Base-by-base conservation (phyloP, 2,329 filamentous ascomycete species). In the Triangularia verruculosa region DNA sequence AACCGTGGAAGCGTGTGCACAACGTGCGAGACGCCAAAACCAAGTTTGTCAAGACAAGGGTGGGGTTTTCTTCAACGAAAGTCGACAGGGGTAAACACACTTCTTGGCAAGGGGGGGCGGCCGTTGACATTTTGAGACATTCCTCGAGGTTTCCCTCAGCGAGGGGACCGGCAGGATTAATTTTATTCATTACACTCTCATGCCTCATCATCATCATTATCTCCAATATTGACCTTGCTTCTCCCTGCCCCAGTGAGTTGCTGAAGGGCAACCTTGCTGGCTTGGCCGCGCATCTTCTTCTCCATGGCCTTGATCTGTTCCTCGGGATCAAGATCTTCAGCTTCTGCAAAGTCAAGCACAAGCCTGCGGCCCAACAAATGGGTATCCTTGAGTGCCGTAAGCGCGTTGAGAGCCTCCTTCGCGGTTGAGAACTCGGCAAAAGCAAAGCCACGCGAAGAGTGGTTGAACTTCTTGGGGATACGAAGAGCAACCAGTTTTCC, bases 221-320 rank as follows among this genome's bases (percentile, higher is more conserved):
- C 87, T 76, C 82, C 90, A 80, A 96, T 89, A 79, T 89, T 93
- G 80, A 98, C 93, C 82, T 92, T 96, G 78, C 89, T 93, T 73
- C 93, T 87, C 71, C 90, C 91, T 74, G 86, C 86, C 72, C 90
- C 91, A 68, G 90, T 94, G 74, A 98, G 88, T 76, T 92, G 89
- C 79, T 96, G 92, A 73, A 97, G 81, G 71, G 91, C 91, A 73
- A 98, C 90, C 79, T 93, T 95, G 80, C 96, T 91, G 76, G 91
- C 86, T 79, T 98, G 94, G 65, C 89, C 87, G 66, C 91, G 91
- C 74, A 96, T 90, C 84, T 97, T 99, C 83, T 91, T 91, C 79
- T 96, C 92, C 90, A 99, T 97, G 80, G 92, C 94, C 75, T 91
- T 89, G 74, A 99, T 95, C 79, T 98, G 93, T 78, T 93, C 92